A percentile compares a stretch with the other conserved stretches of the same genome.
Evolutionary conservation across 805 yeast species (phyloP).

Genomic region (Pichia cephalocereana): DNA sequence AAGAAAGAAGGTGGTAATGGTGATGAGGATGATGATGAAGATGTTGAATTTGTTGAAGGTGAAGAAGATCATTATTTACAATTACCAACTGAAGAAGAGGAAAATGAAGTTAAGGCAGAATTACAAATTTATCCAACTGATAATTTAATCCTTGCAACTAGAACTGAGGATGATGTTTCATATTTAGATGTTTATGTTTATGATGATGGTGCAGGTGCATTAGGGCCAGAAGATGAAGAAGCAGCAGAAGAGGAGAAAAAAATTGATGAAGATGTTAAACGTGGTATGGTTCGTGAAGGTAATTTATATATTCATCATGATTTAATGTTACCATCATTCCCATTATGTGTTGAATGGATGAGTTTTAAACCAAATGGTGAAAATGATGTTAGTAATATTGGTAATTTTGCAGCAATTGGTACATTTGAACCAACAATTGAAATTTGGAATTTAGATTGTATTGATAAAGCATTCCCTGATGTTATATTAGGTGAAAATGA

Average conservation of each 20-base stretch:
- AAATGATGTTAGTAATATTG: slow-evolving; percentile 41
- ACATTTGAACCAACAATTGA: slow-evolving; percentile 97
- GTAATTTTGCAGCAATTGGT: slow-evolving; percentile 93
- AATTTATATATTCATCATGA: slow-evolving; percentile 92
- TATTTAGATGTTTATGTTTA: slow-evolving; percentile 88
- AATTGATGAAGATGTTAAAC: slow-evolving; percentile 63
- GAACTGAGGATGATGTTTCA: slow-evolving; percentile 94
- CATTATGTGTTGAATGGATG: slow-evolving; percentile 93
- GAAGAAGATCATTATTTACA: slow-evolving; percentile 54
- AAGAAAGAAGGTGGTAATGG: slow-evolving; percentile 17
- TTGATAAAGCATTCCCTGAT: slow-evolving; percentile 93
- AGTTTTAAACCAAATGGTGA: slow-evolving; percentile 55
- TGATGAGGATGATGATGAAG: slow-evolving; percentile 27
- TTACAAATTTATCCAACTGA: slow-evolving; percentile 84
- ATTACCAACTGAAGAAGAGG: slow-evolving; percentile 54
- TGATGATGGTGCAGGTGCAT: slow-evolving; percentile 84
- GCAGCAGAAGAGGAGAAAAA: slow-evolving; percentile 59
- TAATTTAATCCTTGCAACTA: slow-evolving; percentile 78
- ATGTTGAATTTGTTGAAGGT: slow-evolving; percentile 21
- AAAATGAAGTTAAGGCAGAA: slow-evolving; percentile 72
- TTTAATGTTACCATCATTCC: slow-evolving; percentile 93
- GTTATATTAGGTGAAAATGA: slow-evolving; percentile 76
- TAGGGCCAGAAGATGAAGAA: slow-evolving; percentile 41
- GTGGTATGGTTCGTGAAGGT: slow-evolving; percentile 62
- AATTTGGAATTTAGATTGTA: slow-evolving; percentile 88